phyloP scores from a whole-genome alignment of 352 stramenopile species.

The Blastocystis sp. region DNA sequence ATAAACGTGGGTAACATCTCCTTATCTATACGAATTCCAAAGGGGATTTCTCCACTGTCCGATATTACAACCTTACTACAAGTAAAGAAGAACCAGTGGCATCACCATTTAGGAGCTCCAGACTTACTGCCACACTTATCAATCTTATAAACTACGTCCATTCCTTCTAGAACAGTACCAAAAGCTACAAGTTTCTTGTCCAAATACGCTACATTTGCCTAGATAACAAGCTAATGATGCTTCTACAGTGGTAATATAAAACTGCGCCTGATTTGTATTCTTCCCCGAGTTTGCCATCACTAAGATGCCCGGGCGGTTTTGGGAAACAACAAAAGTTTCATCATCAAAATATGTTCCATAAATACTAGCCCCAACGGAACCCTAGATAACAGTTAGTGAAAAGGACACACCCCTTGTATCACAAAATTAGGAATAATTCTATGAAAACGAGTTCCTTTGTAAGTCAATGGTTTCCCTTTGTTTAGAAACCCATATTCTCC shows the following conservation, averaged over 20 bases:
- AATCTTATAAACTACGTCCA: slow-evolving; percentile 57
- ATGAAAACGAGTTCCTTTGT: slow-evolving; percentile 40
- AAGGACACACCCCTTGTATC: neutral
- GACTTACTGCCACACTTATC: neutral
- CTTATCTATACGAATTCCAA: neutral
- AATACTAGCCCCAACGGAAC: slow-evolving; percentile 17
- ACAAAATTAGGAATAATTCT: slow-evolving; percentile 50
- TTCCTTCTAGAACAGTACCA: slow-evolving; percentile 40
- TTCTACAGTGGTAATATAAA: slow-evolving; percentile 32
- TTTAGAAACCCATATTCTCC: neutral
- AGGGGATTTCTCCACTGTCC: neutral
- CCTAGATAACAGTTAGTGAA: neutral
- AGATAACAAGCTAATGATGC: neutral
- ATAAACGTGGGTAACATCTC: neutral
- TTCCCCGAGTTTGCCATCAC: slow-evolving; percentile 40
- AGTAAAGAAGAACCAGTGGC: neutral
- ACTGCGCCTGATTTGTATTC: slow-evolving; percentile 29
- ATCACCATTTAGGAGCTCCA: slow-evolving; percentile 6
- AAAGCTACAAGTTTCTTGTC: slow-evolving; percentile 52
- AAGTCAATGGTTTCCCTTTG: slow-evolving; percentile 1
- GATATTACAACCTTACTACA: slow-evolving; percentile 14
- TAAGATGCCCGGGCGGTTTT: slow-evolving; percentile 37
- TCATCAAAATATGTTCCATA: slow-evolving; percentile 55
- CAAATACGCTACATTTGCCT: slow-evolving; percentile 53
- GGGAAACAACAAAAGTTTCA: slow-evolving; percentile 34